phyloP scores from a whole-genome alignment of 2,329 filamentous ascomycete species.

The Dichotomopilus funicola region DNA sequence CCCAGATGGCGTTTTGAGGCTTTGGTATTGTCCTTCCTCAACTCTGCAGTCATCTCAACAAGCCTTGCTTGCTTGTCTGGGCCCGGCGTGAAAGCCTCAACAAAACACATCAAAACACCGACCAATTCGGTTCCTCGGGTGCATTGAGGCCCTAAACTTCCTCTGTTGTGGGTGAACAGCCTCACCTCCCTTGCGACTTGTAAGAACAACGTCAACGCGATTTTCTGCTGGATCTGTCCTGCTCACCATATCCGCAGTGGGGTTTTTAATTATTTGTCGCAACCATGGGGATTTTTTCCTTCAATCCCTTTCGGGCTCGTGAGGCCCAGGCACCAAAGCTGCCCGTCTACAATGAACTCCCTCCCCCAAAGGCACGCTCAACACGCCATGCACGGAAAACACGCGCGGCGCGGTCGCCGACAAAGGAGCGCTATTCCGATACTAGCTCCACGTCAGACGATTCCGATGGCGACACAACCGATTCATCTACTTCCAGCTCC shows the following conservation, averaged over 20 bases:
- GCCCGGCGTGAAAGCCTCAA: no score
- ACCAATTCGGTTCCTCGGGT: no score
- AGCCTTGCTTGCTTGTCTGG: no score
- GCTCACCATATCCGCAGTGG: background rate
- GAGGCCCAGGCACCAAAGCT: conserved; percentile 37
- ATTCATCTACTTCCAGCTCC: conserved; percentile 38
- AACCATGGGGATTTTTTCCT: conserved; percentile 44
- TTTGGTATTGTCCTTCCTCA: background rate
- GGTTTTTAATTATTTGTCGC: background rate
- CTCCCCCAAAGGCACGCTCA: conserved; percentile 18
- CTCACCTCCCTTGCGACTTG: no score
- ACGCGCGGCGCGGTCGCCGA: conserved; percentile 24
- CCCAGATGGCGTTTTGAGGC: background rate
- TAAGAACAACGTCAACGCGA: no score
- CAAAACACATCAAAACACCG: no score
- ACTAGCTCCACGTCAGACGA: conserved; percentile 35
- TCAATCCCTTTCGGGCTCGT: conserved; percentile 42
- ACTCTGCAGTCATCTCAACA: background rate
- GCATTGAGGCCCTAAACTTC: no score
- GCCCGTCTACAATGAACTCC: conserved; percentile 45
- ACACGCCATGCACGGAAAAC: background rate
- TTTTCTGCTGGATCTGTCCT: background rate
- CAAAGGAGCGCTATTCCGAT: conserved; percentile 47
- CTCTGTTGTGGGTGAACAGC: no score
- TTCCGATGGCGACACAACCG: conserved; percentile 35